Conservation (phyloP, 192 early-diverging fungal genomes). For the Coemansia sp. region DNA sequence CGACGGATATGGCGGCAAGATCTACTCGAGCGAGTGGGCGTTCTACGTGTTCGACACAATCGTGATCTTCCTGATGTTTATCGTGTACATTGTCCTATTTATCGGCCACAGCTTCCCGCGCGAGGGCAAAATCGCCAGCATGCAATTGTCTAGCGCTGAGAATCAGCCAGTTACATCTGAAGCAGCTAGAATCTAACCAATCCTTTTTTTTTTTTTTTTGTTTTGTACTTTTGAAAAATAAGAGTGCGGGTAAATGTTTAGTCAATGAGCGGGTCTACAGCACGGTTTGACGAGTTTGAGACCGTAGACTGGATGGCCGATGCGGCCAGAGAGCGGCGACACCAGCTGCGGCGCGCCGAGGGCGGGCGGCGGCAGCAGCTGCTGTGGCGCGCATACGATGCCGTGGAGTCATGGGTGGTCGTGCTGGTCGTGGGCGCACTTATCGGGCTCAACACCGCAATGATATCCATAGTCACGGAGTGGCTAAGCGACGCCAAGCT, state of each 20-base stretch:
- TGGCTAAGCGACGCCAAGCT: constrained; percentile 88
- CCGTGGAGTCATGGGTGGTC: constrained; percentile 82
- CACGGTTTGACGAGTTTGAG: constrained; percentile 57
- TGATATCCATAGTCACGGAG: constrained; percentile 86
- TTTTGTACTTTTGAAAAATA: too few species aligned
- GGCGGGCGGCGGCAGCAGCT: not conserved
- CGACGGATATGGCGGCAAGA: constrained; percentile 36
- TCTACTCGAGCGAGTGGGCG: constrained; percentile 50
- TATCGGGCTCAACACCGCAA: constrained; percentile 80
- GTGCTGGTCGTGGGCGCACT: constrained; percentile 72
- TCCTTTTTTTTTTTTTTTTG: too few species aligned
- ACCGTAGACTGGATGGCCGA: constrained; percentile 69
- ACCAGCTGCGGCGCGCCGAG: constrained; percentile 8
- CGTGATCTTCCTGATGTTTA: constrained; percentile 41
- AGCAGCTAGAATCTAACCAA: too few species aligned
- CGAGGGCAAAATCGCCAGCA: not conserved
- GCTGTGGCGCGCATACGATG: constrained; percentile 60
- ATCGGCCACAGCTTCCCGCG: constrained; percentile 25
- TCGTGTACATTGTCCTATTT: constrained; percentile 40
- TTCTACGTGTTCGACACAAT: constrained; percentile 56
- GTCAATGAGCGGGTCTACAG: constrained; percentile 18
- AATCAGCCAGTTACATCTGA: too few species aligned
- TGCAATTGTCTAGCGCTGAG: too few species aligned
- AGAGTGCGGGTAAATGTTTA: too few species aligned
- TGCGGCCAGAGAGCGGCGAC: constrained; percentile 52